These are phyloP conservation scores for Chenopodium formosanum DNA, from an alignment of 148 eudicot species.

Conservation along the genomic window DNA sequence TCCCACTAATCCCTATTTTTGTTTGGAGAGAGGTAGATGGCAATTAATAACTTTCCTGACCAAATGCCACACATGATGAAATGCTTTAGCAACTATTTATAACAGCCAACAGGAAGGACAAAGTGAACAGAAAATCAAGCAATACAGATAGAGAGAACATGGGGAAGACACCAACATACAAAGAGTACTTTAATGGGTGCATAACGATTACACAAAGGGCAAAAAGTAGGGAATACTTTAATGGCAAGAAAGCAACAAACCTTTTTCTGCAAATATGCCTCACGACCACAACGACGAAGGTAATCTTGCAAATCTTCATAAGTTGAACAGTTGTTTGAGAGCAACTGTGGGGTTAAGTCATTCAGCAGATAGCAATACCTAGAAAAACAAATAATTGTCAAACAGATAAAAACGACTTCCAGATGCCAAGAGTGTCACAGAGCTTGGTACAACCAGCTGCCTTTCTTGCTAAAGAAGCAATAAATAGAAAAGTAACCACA, in stretches of 20 bases:
- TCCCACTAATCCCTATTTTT: too few species aligned
- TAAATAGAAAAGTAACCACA: not conserved
- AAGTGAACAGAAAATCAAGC: not conserved
- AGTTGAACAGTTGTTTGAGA: constrained; percentile 55
- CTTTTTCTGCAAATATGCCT: constrained; percentile 85
- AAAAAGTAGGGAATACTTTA: not conserved
- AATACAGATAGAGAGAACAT: not conserved
- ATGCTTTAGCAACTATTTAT: not conserved
- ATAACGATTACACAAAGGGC: not conserved
- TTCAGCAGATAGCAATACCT: constrained; percentile 93
- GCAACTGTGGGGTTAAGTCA: constrained; percentile 79
- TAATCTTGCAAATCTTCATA: constrained; percentile 71
- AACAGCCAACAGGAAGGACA: not conserved
- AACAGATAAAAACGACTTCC: not conserved
- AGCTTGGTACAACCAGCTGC: not conserved
- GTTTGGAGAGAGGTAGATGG: not conserved
- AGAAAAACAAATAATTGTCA: constrained; percentile 6
- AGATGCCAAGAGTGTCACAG: constrained; percentile 1
- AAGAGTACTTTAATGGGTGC: not conserved
- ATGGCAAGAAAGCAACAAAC: constrained; percentile 33
- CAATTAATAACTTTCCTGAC: not conserved
- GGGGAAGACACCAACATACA: not conserved
- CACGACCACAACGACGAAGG: constrained; percentile 82
- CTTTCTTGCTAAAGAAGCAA: constrained; percentile 1
- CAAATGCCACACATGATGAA: not conserved